Percentiles rank a stretch among this genome's conserved stretches.
Conservation (phyloP, 768 basidiomycete species). For the Suillus luteus region DNA sequence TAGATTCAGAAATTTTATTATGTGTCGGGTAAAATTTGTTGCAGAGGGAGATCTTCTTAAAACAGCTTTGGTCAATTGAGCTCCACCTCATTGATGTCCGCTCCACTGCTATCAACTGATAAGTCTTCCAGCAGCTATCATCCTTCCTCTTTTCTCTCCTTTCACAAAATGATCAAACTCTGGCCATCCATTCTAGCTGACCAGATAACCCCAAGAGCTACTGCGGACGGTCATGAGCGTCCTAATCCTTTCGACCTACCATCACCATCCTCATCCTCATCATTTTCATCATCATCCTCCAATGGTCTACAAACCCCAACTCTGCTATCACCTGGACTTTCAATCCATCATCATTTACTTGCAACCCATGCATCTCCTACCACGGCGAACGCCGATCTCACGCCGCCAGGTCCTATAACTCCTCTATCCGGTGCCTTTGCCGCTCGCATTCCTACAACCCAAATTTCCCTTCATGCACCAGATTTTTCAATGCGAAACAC, state of each 20-base stretch:
- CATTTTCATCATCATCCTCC: constrained; percentile 19
- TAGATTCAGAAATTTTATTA: too few species aligned
- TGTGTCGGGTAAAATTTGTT: neutral
- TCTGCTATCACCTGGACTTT: constrained; percentile 14
- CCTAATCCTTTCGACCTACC: constrained; percentile 64
- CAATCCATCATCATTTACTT: constrained; percentile 36
- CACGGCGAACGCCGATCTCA: constrained; percentile 36
- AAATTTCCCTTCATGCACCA: constrained; percentile 83
- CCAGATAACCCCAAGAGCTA: constrained; percentile 62
- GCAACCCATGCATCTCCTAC: constrained; percentile 20
- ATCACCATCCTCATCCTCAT: constrained; percentile 28
- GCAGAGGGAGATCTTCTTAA: neutral
- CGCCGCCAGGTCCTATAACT: constrained; percentile 49
- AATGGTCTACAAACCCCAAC: constrained; percentile 20
- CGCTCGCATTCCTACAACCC: constrained; percentile 54
- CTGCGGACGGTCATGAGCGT: constrained; percentile 43
- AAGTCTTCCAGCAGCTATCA: constrained; percentile 3
- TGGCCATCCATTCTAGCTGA: constrained; percentile 56
- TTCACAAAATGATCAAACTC: constrained; percentile 61
- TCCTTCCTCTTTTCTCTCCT: constrained; percentile 15
- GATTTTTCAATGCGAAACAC: constrained; percentile 78
- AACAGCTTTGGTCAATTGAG: neutral
- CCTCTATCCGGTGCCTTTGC: constrained; percentile 50
- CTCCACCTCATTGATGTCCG: constrained; percentile 7
- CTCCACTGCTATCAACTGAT: constrained; percentile 14